Base-by-base conservation (phyloP, 768 basidiomycete species). In the Mrakia hoshinonis region DNA sequence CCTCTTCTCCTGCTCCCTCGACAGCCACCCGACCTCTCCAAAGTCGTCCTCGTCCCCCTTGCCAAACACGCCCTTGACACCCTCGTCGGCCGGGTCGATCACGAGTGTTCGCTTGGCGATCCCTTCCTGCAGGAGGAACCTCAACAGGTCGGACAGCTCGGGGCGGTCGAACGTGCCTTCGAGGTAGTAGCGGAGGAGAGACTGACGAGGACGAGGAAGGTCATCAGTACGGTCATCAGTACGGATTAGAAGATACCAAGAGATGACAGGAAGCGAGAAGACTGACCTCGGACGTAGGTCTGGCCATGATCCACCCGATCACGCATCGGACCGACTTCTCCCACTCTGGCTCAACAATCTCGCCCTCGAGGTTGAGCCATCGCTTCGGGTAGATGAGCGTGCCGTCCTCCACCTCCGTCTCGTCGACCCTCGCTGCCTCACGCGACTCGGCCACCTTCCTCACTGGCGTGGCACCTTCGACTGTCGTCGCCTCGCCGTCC, bases 281-380 rank as follows among this genome's bases (percentile, higher is more conserved):
- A 47, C 70, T 43, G 12, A 72, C 70, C 65, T 72, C 70, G 55
- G 29, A 60, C 31, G 65, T 67, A 2, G 65, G 55, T 24, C 65
- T 43, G n/a, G 54, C 43, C 46, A 72, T 47, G n/a, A 72, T 52
- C 46, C 46, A 48, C 2, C 70, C 70, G 12, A 61, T 11, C 31
- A 72, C 55, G 31, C 64, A 65, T 31, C 70, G 26, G 26, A 72
- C 58, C 1, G 55, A 43, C 36, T 54, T 55, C 13, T 51, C 52
- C 65, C 65, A 67, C 13, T 51, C 55, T 11, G 20, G 10, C 55
- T 58, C 38, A 10, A 61, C 24, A 39, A 72, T 22, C 22, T 67
- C 26, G 6, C 65, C 70, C 3, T 55, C 20, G n/a, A 72, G 26
- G 39, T 72, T 46, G n/a, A 72, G 18, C 70, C 70, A 72, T 13